Evolutionary conservation across 257 asterid genomes (phyloP), one percentile per base, ranked within the genome.

Genomic region (Hygrophila difformis): DNA sequence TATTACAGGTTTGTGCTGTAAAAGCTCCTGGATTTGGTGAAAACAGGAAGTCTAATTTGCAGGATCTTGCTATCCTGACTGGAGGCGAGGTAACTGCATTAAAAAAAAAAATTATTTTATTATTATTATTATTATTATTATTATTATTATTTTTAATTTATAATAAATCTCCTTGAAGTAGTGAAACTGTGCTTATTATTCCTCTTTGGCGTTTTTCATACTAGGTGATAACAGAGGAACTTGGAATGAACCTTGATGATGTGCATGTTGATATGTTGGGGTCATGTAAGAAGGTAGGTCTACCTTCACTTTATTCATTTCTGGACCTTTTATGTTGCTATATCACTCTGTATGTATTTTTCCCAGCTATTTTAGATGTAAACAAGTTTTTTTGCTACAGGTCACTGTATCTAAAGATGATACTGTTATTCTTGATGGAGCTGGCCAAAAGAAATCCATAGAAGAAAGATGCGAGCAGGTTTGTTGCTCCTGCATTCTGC

Each of bases 151-250:
- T 28, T 1, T 18, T 8, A 12, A 1, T 37, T 18, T 16, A 12
- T 6, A n/a, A n/a, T 24, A 24, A 7, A 24, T 2, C 39, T 40
- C n/a, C n/a, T n/a, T n/a, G n/a, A n/a, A n/a, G n/a, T n/a, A n/a
- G n/a, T n/a, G n/a, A n/a, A n/a, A n/a, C n/a, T n/a, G 13, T 12
- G 14, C 8, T 7, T 5, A 23, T 3, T 5, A 3, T 2, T 11
- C 0, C 9, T 15, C 12, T 4, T 13, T 39, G 5, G 16, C 15
- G 36, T 16, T 42, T 50, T 24, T 19, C 5, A 41, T 1, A 23
- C 17, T 42, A 91, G 96, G 95, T 86, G 35, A 73, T 86, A 19
- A 91, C 93, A 1, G 98, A 91, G 75, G 98, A 91, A 71, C 96
- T 86, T 21, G 98, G 98, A 23, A 49, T 91, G 80, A 78, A 63